Evolutionary conservation across 768 basidiomycete species (phyloP).

Genomic region (Tricholoma terreum): DNA sequence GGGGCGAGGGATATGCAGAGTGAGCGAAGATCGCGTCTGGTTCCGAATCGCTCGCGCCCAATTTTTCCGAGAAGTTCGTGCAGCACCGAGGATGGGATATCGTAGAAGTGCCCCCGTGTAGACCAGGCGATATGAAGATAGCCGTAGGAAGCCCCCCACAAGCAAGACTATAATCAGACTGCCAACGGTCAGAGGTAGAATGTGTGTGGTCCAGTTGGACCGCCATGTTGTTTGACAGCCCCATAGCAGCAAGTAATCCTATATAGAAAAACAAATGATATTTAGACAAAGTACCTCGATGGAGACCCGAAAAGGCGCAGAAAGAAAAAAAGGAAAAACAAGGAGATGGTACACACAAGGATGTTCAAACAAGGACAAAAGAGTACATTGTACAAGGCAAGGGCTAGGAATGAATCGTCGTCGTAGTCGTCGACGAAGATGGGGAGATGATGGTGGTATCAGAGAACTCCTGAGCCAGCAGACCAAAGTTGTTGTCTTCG

Average conservation of each 20-base stretch:
- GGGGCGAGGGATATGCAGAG: constrained; percentile 21
- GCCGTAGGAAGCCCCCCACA: constrained; percentile 3
- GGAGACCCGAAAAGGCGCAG: not conserved
- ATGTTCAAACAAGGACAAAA: constrained; percentile 13
- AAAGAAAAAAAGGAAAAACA: constrained; percentile 4
- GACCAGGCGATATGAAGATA: constrained; percentile 5
- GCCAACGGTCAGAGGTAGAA: constrained; percentile 6
- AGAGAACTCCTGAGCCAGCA: not conserved
- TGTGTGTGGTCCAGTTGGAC: constrained; percentile 1
- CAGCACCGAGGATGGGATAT: constrained; percentile 4
- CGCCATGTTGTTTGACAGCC: constrained; percentile 8
- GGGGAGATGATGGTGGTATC: constrained; percentile 12
- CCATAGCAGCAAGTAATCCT: constrained; percentile 16
- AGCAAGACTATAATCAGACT: not conserved
- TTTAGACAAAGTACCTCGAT: constrained; percentile 9
- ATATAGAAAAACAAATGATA: constrained; percentile 3
- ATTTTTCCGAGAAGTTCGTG: not conserved
- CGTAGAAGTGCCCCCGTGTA: constrained; percentile 10
- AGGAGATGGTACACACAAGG: constrained; percentile 12
- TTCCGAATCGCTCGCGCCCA: not conserved
- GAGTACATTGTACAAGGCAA: constrained; percentile 6
- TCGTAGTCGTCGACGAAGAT: constrained; percentile 4
- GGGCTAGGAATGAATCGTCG: not conserved
- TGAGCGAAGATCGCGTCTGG: not conserved
- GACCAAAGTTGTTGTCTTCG: constrained; percentile 12